A percentile compares a stretch with the other conserved stretches of the same genome.
These are phyloP conservation scores for Suillus bovinus DNA, from an alignment of 768 basidiomycete genomes.

Conservation along the genomic window DNA sequence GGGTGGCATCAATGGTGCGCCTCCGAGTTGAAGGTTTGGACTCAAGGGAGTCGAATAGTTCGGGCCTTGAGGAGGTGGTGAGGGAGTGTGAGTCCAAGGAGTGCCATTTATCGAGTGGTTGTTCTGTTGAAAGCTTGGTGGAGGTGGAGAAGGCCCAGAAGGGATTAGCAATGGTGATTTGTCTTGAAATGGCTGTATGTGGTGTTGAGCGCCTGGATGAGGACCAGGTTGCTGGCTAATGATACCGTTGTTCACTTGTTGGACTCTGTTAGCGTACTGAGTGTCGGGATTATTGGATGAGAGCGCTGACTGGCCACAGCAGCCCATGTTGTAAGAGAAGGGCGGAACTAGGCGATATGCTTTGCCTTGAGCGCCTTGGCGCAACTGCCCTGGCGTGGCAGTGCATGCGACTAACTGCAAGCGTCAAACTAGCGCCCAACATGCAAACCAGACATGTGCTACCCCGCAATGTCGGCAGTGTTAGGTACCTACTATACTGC, in stretches of 20 bases:
- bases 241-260: slow-evolving; percentile 33
- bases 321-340: slow-evolving; percentile 50
- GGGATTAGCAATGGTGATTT: slow-evolving; percentile 45
- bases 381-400: slow-evolving; percentile 11
- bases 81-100: slow-evolving; percentile 33
- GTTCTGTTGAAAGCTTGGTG: slow-evolving; percentile 34
- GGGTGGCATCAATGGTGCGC: slow-evolving; percentile 3
- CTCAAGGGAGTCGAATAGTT: slow-evolving; percentile 2
- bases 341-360: slow-evolving; percentile 5
- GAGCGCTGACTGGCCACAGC: slow-evolving; percentile 55
- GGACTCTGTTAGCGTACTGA: slow-evolving; percentile 35
- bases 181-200: slow-evolving; percentile 23
- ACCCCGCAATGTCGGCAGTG: background rate
- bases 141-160: slow-evolving; percentile 46
- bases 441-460: background rate
- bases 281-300: slow-evolving; percentile 28
- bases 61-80: slow-evolving; percentile 28
- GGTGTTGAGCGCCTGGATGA: slow-evolving; percentile 33
- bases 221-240: slow-evolving; percentile 55
- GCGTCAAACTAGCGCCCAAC: slow-evolving; percentile 3
- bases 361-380: background rate
- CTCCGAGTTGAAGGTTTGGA: background rate
- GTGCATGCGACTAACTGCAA: slow-evolving; percentile 6
- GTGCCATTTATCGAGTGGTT: slow-evolving; percentile 27
- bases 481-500: background rate